A percentile compares a stretch with the other conserved stretches of the same genome.
Conservation (phyloP, 2,329 filamentous ascomycete species). For the Purpureocillium takamizusanense region DNA sequence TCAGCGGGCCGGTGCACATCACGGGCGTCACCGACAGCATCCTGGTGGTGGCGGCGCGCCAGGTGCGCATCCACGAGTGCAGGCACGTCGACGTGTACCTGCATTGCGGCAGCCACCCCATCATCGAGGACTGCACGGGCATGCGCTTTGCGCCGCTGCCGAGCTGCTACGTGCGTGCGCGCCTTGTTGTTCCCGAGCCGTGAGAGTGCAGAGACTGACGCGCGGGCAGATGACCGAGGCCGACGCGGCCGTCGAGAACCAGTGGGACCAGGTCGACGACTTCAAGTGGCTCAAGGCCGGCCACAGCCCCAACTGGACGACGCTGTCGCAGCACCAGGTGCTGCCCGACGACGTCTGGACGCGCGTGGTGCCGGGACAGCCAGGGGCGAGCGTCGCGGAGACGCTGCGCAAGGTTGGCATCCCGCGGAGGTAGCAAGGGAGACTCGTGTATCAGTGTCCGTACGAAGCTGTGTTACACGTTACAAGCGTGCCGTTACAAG, state of each 20-base stretch:
- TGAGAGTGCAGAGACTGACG: constrained; percentile 1
- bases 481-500: too few species aligned
- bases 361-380: constrained; percentile 54
- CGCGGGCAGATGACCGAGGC: constrained; percentile 16
- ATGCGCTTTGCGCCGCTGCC: constrained; percentile 77
- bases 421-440: constrained; percentile 10
- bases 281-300: constrained; percentile 94
- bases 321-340: constrained; percentile 52
- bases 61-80: constrained; percentile 89
- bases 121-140: constrained; percentile 79
- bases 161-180: constrained; percentile 56
- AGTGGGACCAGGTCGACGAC: constrained; percentile 88
- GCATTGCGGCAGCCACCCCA: constrained; percentile 72
- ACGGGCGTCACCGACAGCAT: constrained; percentile 65
- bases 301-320: constrained; percentile 79
- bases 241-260: constrained; percentile 41
- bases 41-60: constrained; percentile 72
- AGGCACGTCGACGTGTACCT: constrained; percentile 75
- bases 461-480: too few species aligned
- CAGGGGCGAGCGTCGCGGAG: constrained; percentile 52
- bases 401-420: constrained; percentile 49
- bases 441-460: too few species aligned
- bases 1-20: constrained; percentile 74
- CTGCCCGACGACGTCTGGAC: constrained; percentile 60
- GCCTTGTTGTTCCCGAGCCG: constrained; percentile 11